Evolutionary conservation across 805 yeast species (phyloP), one percentile per base, ranked within the genome.

Genomic region (Hanseniaspora pseudoguilliermondii): DNA sequence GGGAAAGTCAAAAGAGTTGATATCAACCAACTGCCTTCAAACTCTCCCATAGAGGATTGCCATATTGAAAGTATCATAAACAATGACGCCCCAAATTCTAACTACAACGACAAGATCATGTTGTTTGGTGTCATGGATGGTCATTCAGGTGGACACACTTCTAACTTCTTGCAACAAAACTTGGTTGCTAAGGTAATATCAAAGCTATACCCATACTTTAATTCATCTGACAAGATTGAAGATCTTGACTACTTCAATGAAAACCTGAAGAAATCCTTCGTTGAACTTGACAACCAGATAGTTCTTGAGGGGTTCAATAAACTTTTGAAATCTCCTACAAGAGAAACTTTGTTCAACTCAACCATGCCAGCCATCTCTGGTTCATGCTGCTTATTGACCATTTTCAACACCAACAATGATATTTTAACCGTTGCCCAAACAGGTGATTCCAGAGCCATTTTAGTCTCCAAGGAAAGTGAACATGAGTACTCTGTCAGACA

Each of bases 51-150:
- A 60, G 98, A 93, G 67, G 98, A 93, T 66, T 96, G 87, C 64
- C 79, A 93, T 58, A 79, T 91, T 2, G 97, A 90, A 65, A 84
- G 83, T 59, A 80, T 86, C 38, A 79, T 85, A 9, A 85, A 84
- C 55, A 49, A 55, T 34, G 49, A 55, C 32, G 29, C 49, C 8
- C 36, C 50, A 21, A 82, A 83, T 0, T 86, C 89, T 6, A 74
- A 79, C 54, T 67, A 73, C 49, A 60, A 59, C n/a, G 66, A 76
- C 60, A 96, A 91, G 67, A 84, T 96, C 85, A 84, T 86, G 78
- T 88, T 93, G 65, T 93, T 95, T 79, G 96, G 97, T 5, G 80
- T 93, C 0, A 91, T 84, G 66, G 98, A 93, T 69, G 98, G 98
- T 13, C 98, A 93, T 69, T 89, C 95, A 3, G 98, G 98, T 23